Evolutionary conservation across 2,329 filamentous ascomycete species (phyloP), one percentile per base, ranked within the genome.

Genomic region (Talaromyces atroroseus): DNA sequence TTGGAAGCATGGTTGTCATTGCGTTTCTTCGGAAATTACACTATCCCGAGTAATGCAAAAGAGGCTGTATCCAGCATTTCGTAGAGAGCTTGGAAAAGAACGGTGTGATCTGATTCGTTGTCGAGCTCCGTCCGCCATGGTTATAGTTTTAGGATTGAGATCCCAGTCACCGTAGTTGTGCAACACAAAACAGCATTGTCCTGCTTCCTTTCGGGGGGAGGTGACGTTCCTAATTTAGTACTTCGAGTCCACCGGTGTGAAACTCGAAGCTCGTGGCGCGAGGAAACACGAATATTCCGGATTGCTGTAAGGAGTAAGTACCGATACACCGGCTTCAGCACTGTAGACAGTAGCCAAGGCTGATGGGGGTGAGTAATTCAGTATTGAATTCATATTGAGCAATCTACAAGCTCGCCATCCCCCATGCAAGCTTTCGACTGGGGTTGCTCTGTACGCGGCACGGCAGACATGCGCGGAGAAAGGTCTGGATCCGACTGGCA

Each of bases 191-290:
- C 32, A 36, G 11, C 32, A 45, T 34, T 47, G 42, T 20, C 34
- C 18, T 47, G 29, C 12, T 20, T 24, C 24, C 32, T 47, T 36
- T 53, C 29, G 4, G 6, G 3, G 26, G 26, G 26, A n/a, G 50
- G 34, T 21, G n/a, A 29, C 38, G 51, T 53, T 53, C 51, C 51
- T 53, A 24, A 21, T 44, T 44, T 44, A 44, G 40, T 12, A 44
- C n/a, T 14, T 45, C 51, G 51, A 53, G 51, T 53, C 42, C 42
- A 53, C 42, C 20, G 20, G 42, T 18, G 51, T 53, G 42, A 16
- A 36, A 53, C 51, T 12, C 42, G 20, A 47, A 44, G 40, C n/a
- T 47, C 32, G 42, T 10, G 20, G 26, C 18, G 42, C 26, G 34
- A 44, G n/a, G 5, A 34, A 45, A 24, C 5, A 24, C 20, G 32